Evolutionary conservation across 2,329 filamentous ascomycete species (phyloP).

Genomic region (Daldinia eschscholtzii): DNA sequence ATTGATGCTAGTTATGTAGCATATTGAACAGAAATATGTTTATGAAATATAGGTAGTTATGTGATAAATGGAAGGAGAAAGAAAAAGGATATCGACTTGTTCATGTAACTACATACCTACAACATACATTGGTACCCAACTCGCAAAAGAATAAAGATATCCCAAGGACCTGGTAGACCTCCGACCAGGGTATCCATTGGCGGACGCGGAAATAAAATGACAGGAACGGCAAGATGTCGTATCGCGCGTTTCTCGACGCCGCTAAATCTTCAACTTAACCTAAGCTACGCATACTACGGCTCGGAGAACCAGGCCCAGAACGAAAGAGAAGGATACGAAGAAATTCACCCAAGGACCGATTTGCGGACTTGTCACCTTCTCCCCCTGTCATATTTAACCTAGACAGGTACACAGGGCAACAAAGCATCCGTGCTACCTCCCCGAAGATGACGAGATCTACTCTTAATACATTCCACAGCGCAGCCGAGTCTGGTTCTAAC

Average conservation of each 20-base stretch:
- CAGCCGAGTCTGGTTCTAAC: conserved; percentile 13
- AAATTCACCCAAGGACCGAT: conserved; percentile 14
- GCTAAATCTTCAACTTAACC: conserved; percentile 26
- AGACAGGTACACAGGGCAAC: neutral
- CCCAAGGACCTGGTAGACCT: conserved; percentile 32
- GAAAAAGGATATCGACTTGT: neutral
- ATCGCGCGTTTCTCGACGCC: conserved; percentile 34
- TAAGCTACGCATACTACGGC: conserved; percentile 11
- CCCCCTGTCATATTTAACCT: neutral
- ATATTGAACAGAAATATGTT: neutral
- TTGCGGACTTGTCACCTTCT: conserved; percentile 2
- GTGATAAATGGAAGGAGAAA: neutral
- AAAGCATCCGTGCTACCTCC: neutral
- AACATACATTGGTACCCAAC: neutral
- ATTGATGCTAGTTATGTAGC: neutral
- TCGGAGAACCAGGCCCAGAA: conserved; percentile 14
- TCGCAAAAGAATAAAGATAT: conserved; percentile 4
- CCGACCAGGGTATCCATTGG: conserved; percentile 29
- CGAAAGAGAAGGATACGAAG: conserved; percentile 9
- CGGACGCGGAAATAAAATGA: conserved; percentile 33
- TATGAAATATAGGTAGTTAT: neutral
- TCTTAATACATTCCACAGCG: neutral
- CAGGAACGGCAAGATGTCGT: conserved; percentile 41
- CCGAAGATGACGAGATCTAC: conserved; percentile 9
- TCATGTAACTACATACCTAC: neutral